Conservation (phyloP, 176 grass and related monocot genomes). For the Neostapfia colusana region DNA sequence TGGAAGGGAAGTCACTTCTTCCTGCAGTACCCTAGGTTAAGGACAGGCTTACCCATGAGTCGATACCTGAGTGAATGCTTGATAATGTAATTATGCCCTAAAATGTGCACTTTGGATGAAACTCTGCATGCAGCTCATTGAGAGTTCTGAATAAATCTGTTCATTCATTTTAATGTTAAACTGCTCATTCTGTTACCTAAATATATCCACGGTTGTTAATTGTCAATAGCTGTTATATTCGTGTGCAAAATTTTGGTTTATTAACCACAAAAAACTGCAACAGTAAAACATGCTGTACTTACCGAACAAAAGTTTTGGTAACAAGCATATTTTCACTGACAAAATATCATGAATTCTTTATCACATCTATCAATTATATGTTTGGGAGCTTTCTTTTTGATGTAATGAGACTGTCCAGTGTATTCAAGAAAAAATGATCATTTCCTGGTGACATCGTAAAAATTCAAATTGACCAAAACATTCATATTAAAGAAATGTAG, state of each 20-base stretch:
- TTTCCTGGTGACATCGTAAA: no score
- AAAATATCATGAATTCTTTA: no score
- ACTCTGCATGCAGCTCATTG: not conserved
- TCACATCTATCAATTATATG: no score
- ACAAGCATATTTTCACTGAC: no score
- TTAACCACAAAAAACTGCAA: not conserved
- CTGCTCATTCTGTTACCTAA: not conserved
- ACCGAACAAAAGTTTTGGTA: no score
- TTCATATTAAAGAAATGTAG: not conserved
- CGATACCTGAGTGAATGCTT: not conserved
- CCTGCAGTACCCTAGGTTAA: not conserved
- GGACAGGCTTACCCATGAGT: not conserved
- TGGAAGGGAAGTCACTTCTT: slow-evolving; percentile 10
- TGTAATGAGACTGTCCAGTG: not conserved
- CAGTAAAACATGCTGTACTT: no score
- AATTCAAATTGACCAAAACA: not conserved
- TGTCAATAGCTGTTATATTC: not conserved
- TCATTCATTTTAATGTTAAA: no score
- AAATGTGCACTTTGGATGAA: not conserved
- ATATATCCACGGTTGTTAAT: not conserved
- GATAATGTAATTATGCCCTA: not conserved
- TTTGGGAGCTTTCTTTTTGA: no score
- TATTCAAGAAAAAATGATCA: no score
- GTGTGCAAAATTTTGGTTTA: not conserved
- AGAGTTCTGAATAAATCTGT: not conserved